Evolutionary conservation across 208 protist genomes (phyloP).

Genomic region (Novymonas esmeraldas): DNA sequence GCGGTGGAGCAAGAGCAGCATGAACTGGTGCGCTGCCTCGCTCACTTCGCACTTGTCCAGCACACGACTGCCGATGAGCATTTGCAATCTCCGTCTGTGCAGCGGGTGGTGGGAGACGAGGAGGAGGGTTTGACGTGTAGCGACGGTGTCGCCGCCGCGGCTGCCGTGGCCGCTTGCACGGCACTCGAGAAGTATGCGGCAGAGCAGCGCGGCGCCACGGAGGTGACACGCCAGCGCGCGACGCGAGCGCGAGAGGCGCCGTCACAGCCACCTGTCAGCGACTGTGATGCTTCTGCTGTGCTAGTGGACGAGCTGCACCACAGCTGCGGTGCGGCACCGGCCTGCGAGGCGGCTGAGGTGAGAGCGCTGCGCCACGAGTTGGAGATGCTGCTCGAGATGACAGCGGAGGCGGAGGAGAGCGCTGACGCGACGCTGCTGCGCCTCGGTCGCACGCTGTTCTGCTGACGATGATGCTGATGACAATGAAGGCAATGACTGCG

Average conservation of each 20-base stretch:
- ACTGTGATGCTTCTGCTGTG: neutral
- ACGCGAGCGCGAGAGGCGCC: neutral
- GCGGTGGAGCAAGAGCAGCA: neutral
- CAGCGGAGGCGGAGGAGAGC: slow-evolving; percentile 6
- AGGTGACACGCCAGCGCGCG: neutral
- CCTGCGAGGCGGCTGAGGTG: neutral
- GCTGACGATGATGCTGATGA: neutral
- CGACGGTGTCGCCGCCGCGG: too few species aligned
- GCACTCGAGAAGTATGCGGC: neutral
- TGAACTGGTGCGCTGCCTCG: slow-evolving; percentile 12
- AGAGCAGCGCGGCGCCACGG: neutral
- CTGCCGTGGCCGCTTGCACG: too few species aligned
- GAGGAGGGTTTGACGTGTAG: too few species aligned
- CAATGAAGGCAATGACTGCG: too few species aligned
- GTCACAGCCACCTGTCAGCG: neutral
- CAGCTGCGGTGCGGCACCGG: neutral
- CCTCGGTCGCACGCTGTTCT: slow-evolving; percentile 15
- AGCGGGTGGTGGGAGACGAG: too few species aligned
- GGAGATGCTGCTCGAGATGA: slow-evolving; percentile 11
- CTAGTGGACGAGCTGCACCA: neutral
- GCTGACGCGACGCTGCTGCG: slow-evolving; percentile 12
- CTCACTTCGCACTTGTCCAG: slow-evolving; percentile 3
- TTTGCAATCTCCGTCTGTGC: too few species aligned
- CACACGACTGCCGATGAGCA: too few species aligned
- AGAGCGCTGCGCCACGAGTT: neutral